phyloP scores from a whole-genome alignment of 306 rosid genomes.

The Trichosanthes truncata region DNA sequence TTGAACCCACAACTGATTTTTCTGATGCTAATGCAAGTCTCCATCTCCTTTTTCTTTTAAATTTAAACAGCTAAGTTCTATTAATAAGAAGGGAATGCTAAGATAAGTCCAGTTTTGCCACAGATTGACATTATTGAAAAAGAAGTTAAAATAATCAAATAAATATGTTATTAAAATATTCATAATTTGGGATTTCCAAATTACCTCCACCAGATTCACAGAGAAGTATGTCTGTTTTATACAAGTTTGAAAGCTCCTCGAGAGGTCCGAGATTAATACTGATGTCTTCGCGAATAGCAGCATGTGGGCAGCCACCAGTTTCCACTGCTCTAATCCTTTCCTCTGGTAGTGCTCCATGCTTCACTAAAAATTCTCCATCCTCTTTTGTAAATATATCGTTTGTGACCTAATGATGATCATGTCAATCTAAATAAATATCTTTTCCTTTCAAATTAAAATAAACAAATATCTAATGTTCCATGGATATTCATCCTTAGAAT shows the following conservation, averaged over 20 bases:
- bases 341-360: constrained; percentile 77
- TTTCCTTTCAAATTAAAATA: neutral
- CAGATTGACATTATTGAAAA: neutral
- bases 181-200: neutral
- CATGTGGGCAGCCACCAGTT: constrained; percentile 97
- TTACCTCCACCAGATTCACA: constrained; percentile 99
- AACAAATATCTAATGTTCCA: neutral
- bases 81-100: neutral
- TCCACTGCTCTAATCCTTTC: constrained; percentile 97
- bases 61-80: neutral
- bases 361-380: constrained; percentile 96
- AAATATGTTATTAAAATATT: neutral
- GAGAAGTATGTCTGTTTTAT: constrained; percentile 72
- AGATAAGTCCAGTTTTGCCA: neutral
- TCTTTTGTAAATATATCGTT: constrained; percentile 95
- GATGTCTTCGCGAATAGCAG: constrained; percentile 91
- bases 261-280: constrained; percentile 97
- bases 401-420: constrained; percentile 47
- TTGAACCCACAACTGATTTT: neutral
- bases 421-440: neutral
- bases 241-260: constrained; percentile 82
- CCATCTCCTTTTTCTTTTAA: neutral
- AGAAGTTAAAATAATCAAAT: too few relatives aligned
- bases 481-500: neutral
- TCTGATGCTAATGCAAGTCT: neutral